These are phyloP conservation scores for Gremmenia infestans DNA, from an alignment of 2,329 filamentous ascomycete genomes.

Conservation along the genomic window DNA sequence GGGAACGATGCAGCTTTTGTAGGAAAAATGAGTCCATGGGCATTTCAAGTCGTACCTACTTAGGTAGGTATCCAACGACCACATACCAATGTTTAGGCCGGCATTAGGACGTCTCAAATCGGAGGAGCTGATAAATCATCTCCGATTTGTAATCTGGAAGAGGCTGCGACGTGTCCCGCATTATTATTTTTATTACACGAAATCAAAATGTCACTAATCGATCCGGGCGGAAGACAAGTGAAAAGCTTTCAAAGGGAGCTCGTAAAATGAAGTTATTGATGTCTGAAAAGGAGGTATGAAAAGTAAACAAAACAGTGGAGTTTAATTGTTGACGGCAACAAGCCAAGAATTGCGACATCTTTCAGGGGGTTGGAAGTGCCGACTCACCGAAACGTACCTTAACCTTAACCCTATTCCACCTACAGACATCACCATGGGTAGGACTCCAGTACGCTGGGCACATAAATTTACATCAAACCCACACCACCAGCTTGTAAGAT, in stretches of 20 bases:
- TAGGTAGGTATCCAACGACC: no score
- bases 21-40: background rate
- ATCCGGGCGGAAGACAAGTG: background rate
- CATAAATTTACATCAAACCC: no score
- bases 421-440: no score
- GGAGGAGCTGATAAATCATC: background rate
- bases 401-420: background rate
- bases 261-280: background rate
- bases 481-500: no score
- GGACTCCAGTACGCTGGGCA: no score
- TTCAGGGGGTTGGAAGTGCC: background rate
- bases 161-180: background rate
- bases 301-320: background rate
- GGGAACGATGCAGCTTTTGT: background rate
- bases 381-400: background rate
- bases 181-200: background rate
- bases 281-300: background rate
- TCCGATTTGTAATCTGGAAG: background rate
- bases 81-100: no score
- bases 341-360: background rate
- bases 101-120: background rate
- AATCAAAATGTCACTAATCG: background rate
- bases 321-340: background rate
- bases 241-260: background rate
- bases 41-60: no score